Evolutionary conservation across 768 basidiomycete species (phyloP).

Genomic region (Suillus subaureus): DNA sequence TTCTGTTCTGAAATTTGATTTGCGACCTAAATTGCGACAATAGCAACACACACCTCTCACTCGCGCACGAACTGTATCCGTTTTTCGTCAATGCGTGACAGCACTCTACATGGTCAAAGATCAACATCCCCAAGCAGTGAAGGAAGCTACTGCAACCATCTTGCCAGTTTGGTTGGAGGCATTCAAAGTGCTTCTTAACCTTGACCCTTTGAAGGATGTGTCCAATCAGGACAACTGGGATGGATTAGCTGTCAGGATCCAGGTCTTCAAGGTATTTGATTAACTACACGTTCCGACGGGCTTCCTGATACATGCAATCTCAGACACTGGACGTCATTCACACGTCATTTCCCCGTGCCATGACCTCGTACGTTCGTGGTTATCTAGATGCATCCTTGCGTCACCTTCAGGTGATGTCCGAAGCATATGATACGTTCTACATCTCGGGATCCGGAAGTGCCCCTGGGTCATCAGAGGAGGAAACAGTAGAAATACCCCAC

Average conservation of each 20-base stretch:
- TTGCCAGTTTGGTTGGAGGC: conserved; percentile 93
- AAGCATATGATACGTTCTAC: conserved; percentile 65
- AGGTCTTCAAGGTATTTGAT: conserved; percentile 76
- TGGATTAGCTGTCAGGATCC: conserved; percentile 72
- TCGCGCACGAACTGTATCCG: conserved; percentile 80
- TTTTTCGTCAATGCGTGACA: conserved; percentile 88
- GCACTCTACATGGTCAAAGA: conserved; percentile 96
- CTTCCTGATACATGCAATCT: neutral
- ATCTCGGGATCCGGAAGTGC: conserved; percentile 54
- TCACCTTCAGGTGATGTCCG: conserved; percentile 61
- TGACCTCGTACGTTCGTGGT: conserved; percentile 63
- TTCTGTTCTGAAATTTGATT: neutral
- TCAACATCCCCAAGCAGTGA: conserved; percentile 84
- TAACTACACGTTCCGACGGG: neutral
- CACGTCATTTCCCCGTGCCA: conserved; percentile 76
- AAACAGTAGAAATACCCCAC: conserved; percentile 72
- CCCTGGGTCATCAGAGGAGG: conserved; percentile 75
- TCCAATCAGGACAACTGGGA: conserved; percentile 72
- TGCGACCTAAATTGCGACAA: conserved; percentile 11
- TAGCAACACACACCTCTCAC: conserved; percentile 78
- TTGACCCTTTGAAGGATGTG: conserved; percentile 67
- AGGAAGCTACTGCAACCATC: conserved; percentile 77
- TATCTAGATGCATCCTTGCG: conserved; percentile 59
- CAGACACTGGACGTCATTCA: conserved; percentile 82
- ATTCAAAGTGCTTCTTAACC: conserved; percentile 73